Evolutionary conservation across 257 asterid genomes (phyloP), one percentile per base, ranked within the genome.

Genomic region (Eucommia ulmoides): DNA sequence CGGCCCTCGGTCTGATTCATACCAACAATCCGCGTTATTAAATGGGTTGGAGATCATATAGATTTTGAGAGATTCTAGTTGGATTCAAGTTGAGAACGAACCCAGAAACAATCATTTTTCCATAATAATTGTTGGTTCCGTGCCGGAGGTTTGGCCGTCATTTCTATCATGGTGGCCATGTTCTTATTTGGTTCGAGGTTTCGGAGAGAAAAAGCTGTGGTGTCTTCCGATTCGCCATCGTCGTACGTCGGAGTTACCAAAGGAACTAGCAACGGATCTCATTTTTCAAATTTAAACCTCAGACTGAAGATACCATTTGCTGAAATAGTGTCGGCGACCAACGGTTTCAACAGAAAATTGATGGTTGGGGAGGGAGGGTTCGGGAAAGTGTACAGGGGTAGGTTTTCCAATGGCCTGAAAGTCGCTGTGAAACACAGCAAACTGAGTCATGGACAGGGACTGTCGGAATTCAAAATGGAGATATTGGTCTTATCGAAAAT

Each of bases 351-450:
- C 12, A 5, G 64, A 0, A 65, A 51, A 3, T 22, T 64, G 58
- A 50, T 69, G 47, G 65, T 81, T 6, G 92, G 92, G 8, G 64
- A 68, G 24, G 92, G 92, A 16, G 92, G 92, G 8, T 81, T 81
- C 23, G 92, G 92, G 38, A 29, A 29, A 29, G 38, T 29, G 10
- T 29, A 29, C 38, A 29, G 12, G 12, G 38, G 38, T 6, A 55
- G 20, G 19, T 46, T 75, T n/a, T 60, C 64, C 23, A 61, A 67
- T 15, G 82, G 80, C 6, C 63, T 55, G 1, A 78, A 71, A 56
- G 76, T 81, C 17, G 93, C 93, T 1, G 73, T 81, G 3, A 81
- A 81, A 50, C 61, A 87, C 62, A 66, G 87, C 15, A 73, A 75
- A 50, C 70, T 74, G 0, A 80, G 82, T 22, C 53, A 58, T 22